Conservation (phyloP, 2,329 filamentous ascomycete species). For the Chlorencoelia australis region DNA sequence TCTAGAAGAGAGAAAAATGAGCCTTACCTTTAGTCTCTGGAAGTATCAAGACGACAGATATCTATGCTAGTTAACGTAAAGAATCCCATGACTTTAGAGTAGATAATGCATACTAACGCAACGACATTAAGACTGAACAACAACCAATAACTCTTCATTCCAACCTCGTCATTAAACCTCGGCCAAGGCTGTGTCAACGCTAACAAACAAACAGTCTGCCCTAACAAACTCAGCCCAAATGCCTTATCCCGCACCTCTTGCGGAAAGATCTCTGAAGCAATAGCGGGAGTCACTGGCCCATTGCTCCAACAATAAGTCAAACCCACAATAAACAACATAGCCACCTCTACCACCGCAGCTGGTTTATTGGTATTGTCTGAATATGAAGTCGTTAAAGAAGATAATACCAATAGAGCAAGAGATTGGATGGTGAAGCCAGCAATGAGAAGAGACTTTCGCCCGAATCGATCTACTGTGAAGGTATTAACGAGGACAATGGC, state of each 20-base stretch:
- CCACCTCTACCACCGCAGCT: slow-evolving; percentile 31
- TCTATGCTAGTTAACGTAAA: not conserved
- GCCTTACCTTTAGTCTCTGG: slow-evolving; percentile 47
- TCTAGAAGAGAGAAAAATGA: no score
- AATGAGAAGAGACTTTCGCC: slow-evolving; percentile 58
- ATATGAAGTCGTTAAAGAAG: slow-evolving; percentile 30
- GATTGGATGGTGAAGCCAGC: slow-evolving; percentile 40
- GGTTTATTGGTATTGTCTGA: slow-evolving; percentile 30
- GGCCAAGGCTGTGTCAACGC: slow-evolving; percentile 33
- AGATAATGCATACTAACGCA: slow-evolving; percentile 19
- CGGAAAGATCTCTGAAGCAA: slow-evolving; percentile 32
- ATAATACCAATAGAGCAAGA: slow-evolving; percentile 29
- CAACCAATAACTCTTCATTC: slow-evolving; percentile 31
- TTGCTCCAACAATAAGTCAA: slow-evolving; percentile 31
- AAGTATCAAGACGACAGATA: slow-evolving; percentile 40
- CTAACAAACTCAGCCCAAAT: slow-evolving; percentile 28
- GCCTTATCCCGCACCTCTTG: slow-evolving; percentile 33
- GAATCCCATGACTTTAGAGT: not conserved
- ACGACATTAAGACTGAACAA: slow-evolving; percentile 30
- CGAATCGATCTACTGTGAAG: slow-evolving; percentile 64
- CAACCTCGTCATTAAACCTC: slow-evolving; percentile 29
- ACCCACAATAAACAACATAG: slow-evolving; percentile 34
- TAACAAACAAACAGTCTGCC: slow-evolving; percentile 31
- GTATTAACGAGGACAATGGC: slow-evolving; percentile 57
- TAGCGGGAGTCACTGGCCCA: slow-evolving; percentile 29